Evolutionary conservation across 371 early-diverging fungal genomes (phyloP), one percentile per base, ranked within the genome.

Genomic region (Syncephalis plumigaleata): DNA sequence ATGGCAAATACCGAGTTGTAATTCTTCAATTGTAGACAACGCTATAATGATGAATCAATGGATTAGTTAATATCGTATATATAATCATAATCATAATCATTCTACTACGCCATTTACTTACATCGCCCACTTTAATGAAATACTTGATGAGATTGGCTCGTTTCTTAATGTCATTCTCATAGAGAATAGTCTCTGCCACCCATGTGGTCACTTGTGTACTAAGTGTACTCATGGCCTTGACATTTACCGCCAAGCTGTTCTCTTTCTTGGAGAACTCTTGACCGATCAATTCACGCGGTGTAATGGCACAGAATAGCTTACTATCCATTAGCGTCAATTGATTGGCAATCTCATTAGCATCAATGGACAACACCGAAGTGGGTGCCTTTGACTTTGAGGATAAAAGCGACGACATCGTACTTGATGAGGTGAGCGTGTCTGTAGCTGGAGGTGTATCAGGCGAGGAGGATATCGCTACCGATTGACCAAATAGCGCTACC

Each of bases 1-100:
- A 93, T 80, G 9, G 88, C 77, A 73, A 87, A 84, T 46, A 91
- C 75, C 4, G 89, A 81, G 63, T 88, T 89, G 52, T 78, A 96
- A 63, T 96, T 96, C 63, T 94, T 83, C 27, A 93, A 60, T 25
- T 60, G 56, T 39, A 77, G 70, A 59, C 87, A 79, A 51, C 68
- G 58, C 71, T 71, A 61, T n/a, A 22, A 20, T n/a, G n/a, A n/a
- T n/a, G n/a, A n/a, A n/a, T n/a, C n/a, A n/a, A n/a, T n/a, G n/a
- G n/a, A n/a, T n/a, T n/a, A n/a, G n/a, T n/a, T n/a, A n/a, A n/a
- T n/a, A n/a, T n/a, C n/a, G n/a, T n/a, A n/a, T n/a, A n/a, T n/a
- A n/a, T n/a, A n/a, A n/a, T n/a, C n/a, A 42, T 11, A 2, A 11
- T 2, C 16, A 0, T 13, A 47, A 15, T 4, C 22, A 20, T 3